Conservation (phyloP, 2,329 filamentous ascomycete species). For the Helotiales sp. region DNA sequence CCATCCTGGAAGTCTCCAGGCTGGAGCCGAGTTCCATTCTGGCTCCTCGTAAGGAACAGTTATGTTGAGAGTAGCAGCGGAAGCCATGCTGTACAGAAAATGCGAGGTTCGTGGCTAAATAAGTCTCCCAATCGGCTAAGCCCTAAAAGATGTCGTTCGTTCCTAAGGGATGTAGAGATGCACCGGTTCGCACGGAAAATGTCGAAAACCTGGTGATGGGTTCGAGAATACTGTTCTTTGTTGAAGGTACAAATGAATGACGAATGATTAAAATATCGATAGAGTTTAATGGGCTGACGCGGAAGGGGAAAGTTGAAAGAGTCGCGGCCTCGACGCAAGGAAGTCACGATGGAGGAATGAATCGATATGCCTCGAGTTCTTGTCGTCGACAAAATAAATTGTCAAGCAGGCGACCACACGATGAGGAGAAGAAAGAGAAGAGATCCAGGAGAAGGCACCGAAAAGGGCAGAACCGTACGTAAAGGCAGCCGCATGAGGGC, state of each 20-base stretch:
- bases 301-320: not conserved
- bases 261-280: not conserved
- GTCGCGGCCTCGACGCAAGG: not conserved
- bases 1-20: constrained; percentile 36
- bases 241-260: not conserved
- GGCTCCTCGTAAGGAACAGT: constrained; percentile 31
- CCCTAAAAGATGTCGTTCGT: not conserved
- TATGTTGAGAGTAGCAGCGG: constrained; percentile 12
- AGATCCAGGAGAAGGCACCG: not conserved
- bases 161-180: not conserved
- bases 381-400: not conserved
- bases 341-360: not conserved
- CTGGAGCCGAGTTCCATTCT: constrained; percentile 34
- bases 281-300: not conserved
- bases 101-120: not conserved
- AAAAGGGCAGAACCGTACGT: not conserved
- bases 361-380: not conserved
- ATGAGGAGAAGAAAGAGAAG: not conserved
- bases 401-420: not conserved
- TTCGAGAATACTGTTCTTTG: not conserved
- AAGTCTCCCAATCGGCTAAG: not conserved
- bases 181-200: not conserved
- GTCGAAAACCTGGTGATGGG: not conserved
- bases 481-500: not conserved
- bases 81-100: not conserved